Base-by-base conservation (phyloP, 2,329 filamentous ascomycete genomes). In the Neopestalotiopsis rosae region DNA sequence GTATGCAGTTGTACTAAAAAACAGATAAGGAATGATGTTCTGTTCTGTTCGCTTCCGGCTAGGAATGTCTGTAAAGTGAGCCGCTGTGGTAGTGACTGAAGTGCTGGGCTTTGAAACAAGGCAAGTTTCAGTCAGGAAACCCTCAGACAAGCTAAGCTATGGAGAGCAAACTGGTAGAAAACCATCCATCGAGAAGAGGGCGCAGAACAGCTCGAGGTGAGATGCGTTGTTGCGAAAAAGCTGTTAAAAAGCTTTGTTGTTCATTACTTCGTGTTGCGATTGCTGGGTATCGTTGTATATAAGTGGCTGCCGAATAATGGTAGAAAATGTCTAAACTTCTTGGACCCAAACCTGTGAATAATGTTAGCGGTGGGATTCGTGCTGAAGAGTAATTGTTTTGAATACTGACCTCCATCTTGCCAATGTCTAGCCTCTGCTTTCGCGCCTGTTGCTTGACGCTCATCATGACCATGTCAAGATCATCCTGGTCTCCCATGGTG, bases 401-500 rank as follows among this genome's bases (percentile, higher is more conserved):
- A 7, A 38, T 52, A 85, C 93, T 88, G 81, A 98, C 94, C 89
- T 98, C 96, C 90, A 98, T 90, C 87, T 97, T 98, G 66, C 93
- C 94, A 84, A 94, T 92, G 71, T 97, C 95, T 71, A 87, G 86
- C 75, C 90, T 89, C 78, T 95, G 92, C 79, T 89, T 92, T 81
- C 86, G 89, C 62, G 92, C 94, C 69, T 84, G 83, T 64, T 88
- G 87, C 79, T 90, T 93, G 6, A 91, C 90, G 61, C 85, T 88
- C 79, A 89, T 87, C 67, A 98, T 86, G 34, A 94, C 90, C 90
- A 98, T 93, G 65, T 98, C 95, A 71, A 98, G 82, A 82, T 99
- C 96, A 76, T 99, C 96, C 80, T 98, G 94, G 79, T 99, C 96
- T 38, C 92, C 94, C 89, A 99, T 92, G 40, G 95, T 98, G 77